Evolutionary conservation across 2,329 filamentous ascomycete species (phyloP), one percentile per base, ranked within the genome.

Genomic region (Stagonosporopsis tanaceti): DNA sequence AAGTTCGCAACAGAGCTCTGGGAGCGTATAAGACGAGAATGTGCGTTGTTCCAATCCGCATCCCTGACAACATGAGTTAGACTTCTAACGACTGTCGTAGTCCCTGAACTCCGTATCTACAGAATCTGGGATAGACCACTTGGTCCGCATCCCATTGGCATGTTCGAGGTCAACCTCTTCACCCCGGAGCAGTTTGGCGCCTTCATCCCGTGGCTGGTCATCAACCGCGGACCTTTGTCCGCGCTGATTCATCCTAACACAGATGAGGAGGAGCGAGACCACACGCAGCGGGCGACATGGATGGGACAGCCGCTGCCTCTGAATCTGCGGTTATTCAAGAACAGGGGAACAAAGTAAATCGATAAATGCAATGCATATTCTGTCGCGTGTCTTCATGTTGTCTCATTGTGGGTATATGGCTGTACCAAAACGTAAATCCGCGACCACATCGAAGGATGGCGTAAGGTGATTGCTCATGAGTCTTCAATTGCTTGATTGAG

Each of bases 81-180:
- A 20, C 17, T 20, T 20, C 20, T 47, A 35, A 53, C n/a, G 11
- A 4, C 1, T 41, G 37, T 15, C 7, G 46, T 35, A 93, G 90
- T 96, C 70, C 92, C 93, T 8, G 93, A 97, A 73, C 81, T 96
- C 17, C 85, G 92, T 51, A 89, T 96, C 66, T 96, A 97, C 74
- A 81, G 77, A 14, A 80, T 96, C 63, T 96, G 87, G 85, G 89
- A 95, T 63, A 77, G 79, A 14, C 92, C 93, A 0, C 77, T 97
- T 27, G 93, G 93, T 0, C 93, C 93, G 0, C 93, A 97, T 74
- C 88, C 90, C 0, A 76, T 92, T 0, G 90, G 88, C 50, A 97
- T 96, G 92, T 97, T 97, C 68, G 93, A 97, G 77, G 92, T 97
- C 42, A 96, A 96, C 66, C 42, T 97, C 20, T 92, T 94, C 74